Base-by-base conservation (phyloP, 352 stramenopile species). In the Globisporangium irregulare region DNA sequence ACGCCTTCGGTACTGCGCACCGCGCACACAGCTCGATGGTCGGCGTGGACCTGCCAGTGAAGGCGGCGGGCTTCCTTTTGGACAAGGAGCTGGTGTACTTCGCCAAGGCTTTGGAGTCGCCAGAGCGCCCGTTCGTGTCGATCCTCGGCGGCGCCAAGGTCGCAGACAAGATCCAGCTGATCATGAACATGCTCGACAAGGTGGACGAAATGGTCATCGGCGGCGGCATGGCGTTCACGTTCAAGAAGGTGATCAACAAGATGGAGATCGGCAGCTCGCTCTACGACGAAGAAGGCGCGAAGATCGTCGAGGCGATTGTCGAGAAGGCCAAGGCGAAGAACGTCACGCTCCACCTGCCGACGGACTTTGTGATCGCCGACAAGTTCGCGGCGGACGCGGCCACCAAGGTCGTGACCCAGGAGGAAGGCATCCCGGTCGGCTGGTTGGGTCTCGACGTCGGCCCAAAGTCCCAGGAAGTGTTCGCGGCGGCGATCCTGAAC, bases 51-150 rank as follows among this genome's bases (percentile, higher is more conserved):
- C 81, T 97, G 7, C 87, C 94, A 15, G 75, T 93, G 10, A 90
- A 94, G 56, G 84, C 94, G 48, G 96, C 94, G 48, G 98, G 98
- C 60, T 99, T 99, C 75, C 75, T 99, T 38, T 79, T 99, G 34
- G 96, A 99, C 78, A 99, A 99, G 90, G 98, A 99, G 82, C 86
- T 99, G 5, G 92, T 99, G 79, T 99, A 99, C 84, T 98, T 99
- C 63, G 93, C 98, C 78, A 98, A 98, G 70, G 98, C 98, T n/a
- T 87, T 99, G n/a, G 93, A 99, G 59, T 78, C 95, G 18, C 97
- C 98, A 3, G 96, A 98, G 67, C 89, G 95, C 43, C 98, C 98
- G 43, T 98, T 99, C 69, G 88, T 97, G 65, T 98, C 98, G 29
- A 99, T 99, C 75, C 90, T 99, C 58, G 98, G 98, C 67, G 98